Percentiles rank a stretch among this genome's conserved stretches.
Conservation (phyloP, 108 stramenopile species). For the Skeletonema potamos region DNA sequence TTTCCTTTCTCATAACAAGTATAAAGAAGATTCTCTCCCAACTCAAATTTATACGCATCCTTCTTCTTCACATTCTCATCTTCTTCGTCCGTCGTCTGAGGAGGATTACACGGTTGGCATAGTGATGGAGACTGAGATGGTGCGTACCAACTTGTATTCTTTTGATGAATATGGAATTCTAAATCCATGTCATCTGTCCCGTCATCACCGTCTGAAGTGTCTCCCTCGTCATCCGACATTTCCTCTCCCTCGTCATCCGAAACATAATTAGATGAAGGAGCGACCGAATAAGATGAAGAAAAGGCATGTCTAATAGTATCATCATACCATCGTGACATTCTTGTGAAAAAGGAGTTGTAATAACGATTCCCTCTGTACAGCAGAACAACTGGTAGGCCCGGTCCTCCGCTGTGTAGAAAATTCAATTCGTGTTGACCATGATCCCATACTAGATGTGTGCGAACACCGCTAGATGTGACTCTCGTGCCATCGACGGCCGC, state of each 20-base stretch:
- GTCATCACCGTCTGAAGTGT: no score
- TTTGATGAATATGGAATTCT: no score
- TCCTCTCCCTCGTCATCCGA: not conserved
- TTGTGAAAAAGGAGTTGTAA: slow-evolving; percentile 1
- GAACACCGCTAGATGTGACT: no score
- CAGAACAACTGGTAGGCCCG: not conserved
- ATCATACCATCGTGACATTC: not conserved
- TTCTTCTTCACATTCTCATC: not conserved
- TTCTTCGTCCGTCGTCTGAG: no score
- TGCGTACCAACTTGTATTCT: not conserved
- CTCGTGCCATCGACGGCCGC: no score
- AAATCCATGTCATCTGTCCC: no score
- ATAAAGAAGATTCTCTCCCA: not conserved
- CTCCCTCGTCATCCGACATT: no score
- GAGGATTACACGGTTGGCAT: not conserved
- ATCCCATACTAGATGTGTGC: not conserved
- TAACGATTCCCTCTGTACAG: not conserved
- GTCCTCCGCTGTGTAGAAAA: no score
- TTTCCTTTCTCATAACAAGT: not conserved
- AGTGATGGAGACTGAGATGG: not conserved
- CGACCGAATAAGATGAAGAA: slow-evolving; percentile 1
- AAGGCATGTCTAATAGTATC: slow-evolving; percentile 1
- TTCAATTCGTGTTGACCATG: not conserved
- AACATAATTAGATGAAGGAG: not conserved
- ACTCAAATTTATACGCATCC: not conserved